Conservation (phyloP, 768 basidiomycete species). For the Sutorius australiensis region DNA sequence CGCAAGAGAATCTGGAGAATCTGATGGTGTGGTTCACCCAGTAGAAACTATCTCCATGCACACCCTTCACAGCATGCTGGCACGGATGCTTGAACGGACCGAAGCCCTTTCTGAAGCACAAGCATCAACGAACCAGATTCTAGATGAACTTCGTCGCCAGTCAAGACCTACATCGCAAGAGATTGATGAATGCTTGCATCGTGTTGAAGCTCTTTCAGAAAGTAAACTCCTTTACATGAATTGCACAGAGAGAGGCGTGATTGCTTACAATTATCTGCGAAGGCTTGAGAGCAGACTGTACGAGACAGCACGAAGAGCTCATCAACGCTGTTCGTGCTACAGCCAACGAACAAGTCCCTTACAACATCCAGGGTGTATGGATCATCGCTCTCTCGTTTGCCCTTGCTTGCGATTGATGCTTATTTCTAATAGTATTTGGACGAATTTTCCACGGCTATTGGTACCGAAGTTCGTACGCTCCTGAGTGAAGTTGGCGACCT, state of each 20-base stretch:
- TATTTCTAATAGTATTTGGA: conserved; percentile 58
- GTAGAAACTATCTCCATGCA: conserved; percentile 31
- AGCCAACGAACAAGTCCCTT: conserved; percentile 68
- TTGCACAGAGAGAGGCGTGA: no score
- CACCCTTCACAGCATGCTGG: conserved; percentile 49
- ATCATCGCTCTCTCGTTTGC: background rate
- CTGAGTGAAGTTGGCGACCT: conserved; percentile 76
- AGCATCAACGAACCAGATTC: conserved; percentile 47
- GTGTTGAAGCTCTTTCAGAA: conserved; percentile 40
- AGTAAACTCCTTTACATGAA: conserved; percentile 34
- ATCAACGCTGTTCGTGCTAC: conserved; percentile 60
- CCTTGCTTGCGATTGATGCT: background rate
- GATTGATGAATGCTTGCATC: conserved; percentile 24
- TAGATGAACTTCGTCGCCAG: conserved; percentile 52
- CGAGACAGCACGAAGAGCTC: conserved; percentile 56
- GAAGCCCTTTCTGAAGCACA: conserved; percentile 59
- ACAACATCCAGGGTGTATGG: conserved; percentile 72
- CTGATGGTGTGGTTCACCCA: conserved; percentile 24
- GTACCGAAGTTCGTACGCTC: conserved; percentile 73
- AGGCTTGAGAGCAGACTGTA: conserved; percentile 65
- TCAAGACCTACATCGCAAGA: conserved; percentile 37
- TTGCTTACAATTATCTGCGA: background rate
- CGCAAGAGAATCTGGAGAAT: conserved; percentile 9
- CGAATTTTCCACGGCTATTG: conserved; percentile 75
- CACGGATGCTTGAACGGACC: conserved; percentile 53